Base-by-base conservation (phyloP, 1,284 basidiomycete species). In the Microbotryum intermedium region DNA sequence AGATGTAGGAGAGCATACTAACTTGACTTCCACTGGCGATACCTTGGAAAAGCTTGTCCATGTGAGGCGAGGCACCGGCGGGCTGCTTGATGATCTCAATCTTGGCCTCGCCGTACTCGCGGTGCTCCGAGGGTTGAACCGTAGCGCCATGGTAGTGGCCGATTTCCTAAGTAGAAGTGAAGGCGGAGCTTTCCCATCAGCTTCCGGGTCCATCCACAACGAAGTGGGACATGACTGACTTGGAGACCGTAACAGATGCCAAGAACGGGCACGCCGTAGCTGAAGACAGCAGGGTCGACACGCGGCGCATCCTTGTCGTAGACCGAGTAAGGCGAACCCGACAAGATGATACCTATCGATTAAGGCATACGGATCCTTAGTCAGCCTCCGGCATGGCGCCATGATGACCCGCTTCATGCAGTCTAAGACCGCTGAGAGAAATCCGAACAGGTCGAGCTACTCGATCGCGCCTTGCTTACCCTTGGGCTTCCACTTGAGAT, bases 171-270 rank as follows among this genome's bases (percentile, higher is more conserved):
- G n/a, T n/a, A 13, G 44, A 11, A 29, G 53, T 7, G 11, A 43
- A 47, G 10, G 48, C 20, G 18, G 28, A 13, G 7, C 18, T 23
- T n/a, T 30, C 28, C 26, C 9, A 16, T 50, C 26, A 50, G 50
- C 21, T 34, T 23, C 8, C 7, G 34, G 6, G 16, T 11, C 6
- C 11, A 16, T 18, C 34, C 34, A 16, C 34, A 16, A 39, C 13
- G 34, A 39, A 16, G 11, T 16, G 7, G 21, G 46, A 23, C 11
- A 13, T 21, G 46, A 74, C 78, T 58, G 59, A 87, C 88, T 80
- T 94, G 90, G n/a, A 98, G 81, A 30, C 95, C 95, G 77, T 98
- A 98, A 76, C 95, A 99, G 65, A 98, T 97, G 51, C 95, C 95
- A 20, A 99, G 80, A 57, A 98, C 85, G 21, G 95, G 94, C 1